A percentile compares a stretch with the other conserved stretches of the same genome.
These are phyloP conservation scores for Penicillium occitanis DNA, from an alignment of 2,329 filamentous ascomycete species.

Conservation along the genomic window DNA sequence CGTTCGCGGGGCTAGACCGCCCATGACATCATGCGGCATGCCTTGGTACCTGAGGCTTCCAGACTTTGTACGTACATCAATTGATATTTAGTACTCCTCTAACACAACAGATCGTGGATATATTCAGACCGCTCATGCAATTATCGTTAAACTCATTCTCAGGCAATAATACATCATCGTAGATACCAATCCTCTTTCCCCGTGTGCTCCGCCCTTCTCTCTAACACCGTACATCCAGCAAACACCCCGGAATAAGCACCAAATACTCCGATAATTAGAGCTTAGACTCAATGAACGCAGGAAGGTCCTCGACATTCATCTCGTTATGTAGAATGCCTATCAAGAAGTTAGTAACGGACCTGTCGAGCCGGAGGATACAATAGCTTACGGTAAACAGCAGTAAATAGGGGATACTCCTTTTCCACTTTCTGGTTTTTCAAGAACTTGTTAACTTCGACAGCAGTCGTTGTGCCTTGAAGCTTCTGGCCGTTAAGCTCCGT, in stretches of 20 bases:
- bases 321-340: slow-evolving; percentile 72
- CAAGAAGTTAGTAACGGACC: slow-evolving; percentile 22
- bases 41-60: background rate
- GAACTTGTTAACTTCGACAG: slow-evolving; percentile 87
- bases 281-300: slow-evolving; percentile 58
- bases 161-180: background rate
- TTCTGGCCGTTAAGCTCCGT: slow-evolving; percentile 94
- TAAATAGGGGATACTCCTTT: slow-evolving; percentile 87
- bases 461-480: slow-evolving; percentile 89
- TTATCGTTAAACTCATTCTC: background rate
- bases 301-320: slow-evolving; percentile 77
- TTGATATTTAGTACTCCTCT: too few species aligned
- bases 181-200: background rate
- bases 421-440: slow-evolving; percentile 75
- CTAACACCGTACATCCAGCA: background rate
- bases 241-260: background rate
- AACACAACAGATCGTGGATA: too few species aligned
- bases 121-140: background rate
- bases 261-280: background rate
- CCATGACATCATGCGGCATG: slow-evolving; percentile 18
- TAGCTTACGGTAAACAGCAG: slow-evolving; percentile 68
- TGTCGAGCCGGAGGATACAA: background rate
- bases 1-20: slow-evolving; percentile 6
- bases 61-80: too few species aligned
- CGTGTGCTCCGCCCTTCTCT: background rate